A percentile compares a stretch with the other conserved stretches of the same genome.
phyloP scores from a whole-genome alignment of 805 yeast species.

The Barnettozyma sucrosica region DNA sequence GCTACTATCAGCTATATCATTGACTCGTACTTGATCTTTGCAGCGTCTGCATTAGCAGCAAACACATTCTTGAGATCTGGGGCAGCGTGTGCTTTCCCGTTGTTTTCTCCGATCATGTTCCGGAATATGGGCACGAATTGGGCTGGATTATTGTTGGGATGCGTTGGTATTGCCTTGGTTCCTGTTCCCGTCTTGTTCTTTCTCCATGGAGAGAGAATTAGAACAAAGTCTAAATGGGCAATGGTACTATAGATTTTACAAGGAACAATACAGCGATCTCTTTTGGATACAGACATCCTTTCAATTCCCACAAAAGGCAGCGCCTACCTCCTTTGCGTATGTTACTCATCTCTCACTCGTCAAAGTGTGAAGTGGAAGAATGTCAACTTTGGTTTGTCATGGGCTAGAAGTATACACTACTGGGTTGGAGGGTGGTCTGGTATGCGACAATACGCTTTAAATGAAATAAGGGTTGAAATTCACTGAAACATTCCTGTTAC shows the following conservation, averaged over 20 bases:
- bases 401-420: too few relatives aligned
- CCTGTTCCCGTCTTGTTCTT: constrained; percentile 67
- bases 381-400: too few relatives aligned
- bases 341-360: too few relatives aligned
- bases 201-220: constrained; percentile 49
- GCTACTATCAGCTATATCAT: constrained; percentile 67
- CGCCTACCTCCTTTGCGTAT: too few relatives aligned
- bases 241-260: constrained; percentile 22
- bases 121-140: constrained; percentile 61
- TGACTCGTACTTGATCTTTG: constrained; percentile 62
- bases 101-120: constrained; percentile 70
- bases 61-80: constrained; percentile 65
- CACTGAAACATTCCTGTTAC: too few relatives aligned
- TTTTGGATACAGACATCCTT: too few relatives aligned
- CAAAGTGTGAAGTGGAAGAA: too few relatives aligned
- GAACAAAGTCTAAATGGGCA: constrained; percentile 56
- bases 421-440: too few relatives aligned
- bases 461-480: too few relatives aligned
- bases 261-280: neutral
- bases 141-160: constrained; percentile 73
- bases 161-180: constrained; percentile 47
- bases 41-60: constrained; percentile 78
- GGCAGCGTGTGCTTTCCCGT: constrained; percentile 65
- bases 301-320: too few relatives aligned
- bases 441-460: too few relatives aligned